These are phyloP conservation scores for Chrysoporthe puriensis DNA, from an alignment of 2,329 filamentous ascomycete species.

Conservation along the genomic window DNA sequence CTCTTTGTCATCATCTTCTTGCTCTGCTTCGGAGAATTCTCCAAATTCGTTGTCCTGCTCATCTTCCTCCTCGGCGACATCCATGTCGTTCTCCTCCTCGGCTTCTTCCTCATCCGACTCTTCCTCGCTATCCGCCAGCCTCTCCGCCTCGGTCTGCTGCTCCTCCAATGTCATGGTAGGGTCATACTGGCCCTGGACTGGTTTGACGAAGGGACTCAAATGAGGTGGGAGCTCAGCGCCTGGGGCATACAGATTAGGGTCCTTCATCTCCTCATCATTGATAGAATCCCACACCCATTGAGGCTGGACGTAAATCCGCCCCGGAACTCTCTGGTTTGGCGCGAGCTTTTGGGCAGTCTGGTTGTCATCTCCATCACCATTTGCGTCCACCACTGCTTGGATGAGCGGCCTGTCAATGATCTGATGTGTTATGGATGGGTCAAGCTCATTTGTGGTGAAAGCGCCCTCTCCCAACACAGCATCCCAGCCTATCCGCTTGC, in stretches of 20 bases:
- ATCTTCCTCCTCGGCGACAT: constrained; percentile 50
- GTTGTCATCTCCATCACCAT: constrained; percentile 59
- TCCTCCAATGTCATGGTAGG: constrained; percentile 83
- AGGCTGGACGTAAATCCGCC: constrained; percentile 89
- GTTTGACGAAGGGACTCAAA: constrained; percentile 93
- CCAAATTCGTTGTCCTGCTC: constrained; percentile 51
- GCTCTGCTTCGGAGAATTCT: constrained; percentile 53
- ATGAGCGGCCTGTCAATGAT: constrained; percentile 88
- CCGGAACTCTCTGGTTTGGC: constrained; percentile 78
- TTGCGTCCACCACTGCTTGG: constrained; percentile 57
- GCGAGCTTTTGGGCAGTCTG: constrained; percentile 63
- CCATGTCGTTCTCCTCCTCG: constrained; percentile 51
- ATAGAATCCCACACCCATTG: constrained; percentile 99
- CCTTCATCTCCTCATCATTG: constrained; percentile 87
- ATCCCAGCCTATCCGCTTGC: constrained; percentile 96
- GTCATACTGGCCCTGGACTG: constrained; percentile 85
- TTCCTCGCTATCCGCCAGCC: constrained; percentile 59
- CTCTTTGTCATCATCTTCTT: constrained; percentile 51
- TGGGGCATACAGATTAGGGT: constrained; percentile 85
- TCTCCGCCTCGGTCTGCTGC: constrained; percentile 86
- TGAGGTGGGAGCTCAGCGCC: constrained; percentile 90
- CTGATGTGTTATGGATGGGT: constrained; percentile 92
- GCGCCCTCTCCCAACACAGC: constrained; percentile 86
- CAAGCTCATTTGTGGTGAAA: constrained; percentile 86
- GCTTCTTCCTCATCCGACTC: constrained; percentile 49